Percentiles rank a stretch among this genome's conserved stretches.
Evolutionary conservation across 768 basidiomycete species (phyloP).

Genomic region (Multifurca ochricompacta): DNA sequence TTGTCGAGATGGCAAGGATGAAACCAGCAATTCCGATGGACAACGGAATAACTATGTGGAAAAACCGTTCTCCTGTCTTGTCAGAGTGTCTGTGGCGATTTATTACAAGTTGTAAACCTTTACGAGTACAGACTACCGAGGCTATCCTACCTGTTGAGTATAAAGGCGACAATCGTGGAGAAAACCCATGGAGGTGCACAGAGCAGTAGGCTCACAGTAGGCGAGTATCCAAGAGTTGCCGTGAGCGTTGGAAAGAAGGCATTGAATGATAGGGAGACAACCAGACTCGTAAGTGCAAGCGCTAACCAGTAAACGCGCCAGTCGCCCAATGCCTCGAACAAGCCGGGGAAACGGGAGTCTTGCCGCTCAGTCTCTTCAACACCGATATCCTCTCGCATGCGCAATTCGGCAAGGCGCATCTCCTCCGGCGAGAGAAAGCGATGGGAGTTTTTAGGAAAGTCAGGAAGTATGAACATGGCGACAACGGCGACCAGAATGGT

Average conservation of each 20-base stretch:
- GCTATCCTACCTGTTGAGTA: constrained; percentile 35
- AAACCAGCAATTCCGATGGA: constrained; percentile 60
- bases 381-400: constrained; percentile 60
- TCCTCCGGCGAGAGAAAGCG: constrained; percentile 57
- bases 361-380: constrained; percentile 36
- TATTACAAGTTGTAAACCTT: not conserved
- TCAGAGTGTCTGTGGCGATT: constrained; percentile 55
- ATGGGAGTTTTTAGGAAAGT: constrained; percentile 55
- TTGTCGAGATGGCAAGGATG: constrained; percentile 53
- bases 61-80: constrained; percentile 58
- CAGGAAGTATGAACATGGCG: constrained; percentile 62
- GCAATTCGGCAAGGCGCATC: constrained; percentile 44
- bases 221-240: constrained; percentile 59
- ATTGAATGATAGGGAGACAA: constrained; percentile 65
- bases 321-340: constrained; percentile 57
- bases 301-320: constrained; percentile 84
- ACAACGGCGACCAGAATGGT: constrained; percentile 46
- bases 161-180: constrained; percentile 49
- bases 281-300: constrained; percentile 50
- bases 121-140: not conserved
- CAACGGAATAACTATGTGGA: constrained; percentile 50
- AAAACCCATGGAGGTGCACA: constrained; percentile 75
- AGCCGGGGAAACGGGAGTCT: constrained; percentile 34
- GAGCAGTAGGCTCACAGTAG: constrained; percentile 61
- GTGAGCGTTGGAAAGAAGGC: constrained; percentile 74